Percentiles rank a stretch among this genome's conserved stretches.
These are phyloP conservation scores for Gamsiella multidivaricata DNA, from an alignment of 192 early-diverging fungal species.

Conservation along the genomic window DNA sequence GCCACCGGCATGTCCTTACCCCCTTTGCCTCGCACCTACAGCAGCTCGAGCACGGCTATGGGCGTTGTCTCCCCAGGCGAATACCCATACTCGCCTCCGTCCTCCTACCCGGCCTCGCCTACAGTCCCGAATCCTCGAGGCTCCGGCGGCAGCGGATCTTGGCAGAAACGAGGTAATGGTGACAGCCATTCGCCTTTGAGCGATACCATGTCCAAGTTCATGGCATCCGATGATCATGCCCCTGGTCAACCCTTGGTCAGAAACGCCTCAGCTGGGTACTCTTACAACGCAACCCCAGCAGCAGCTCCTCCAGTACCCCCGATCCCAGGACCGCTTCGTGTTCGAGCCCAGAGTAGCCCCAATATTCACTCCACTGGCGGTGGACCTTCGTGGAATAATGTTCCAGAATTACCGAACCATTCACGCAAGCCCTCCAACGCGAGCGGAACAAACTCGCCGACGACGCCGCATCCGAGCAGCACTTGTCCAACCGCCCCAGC, in stretches of 20 bases:
- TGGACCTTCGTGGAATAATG: conserved; percentile 31
- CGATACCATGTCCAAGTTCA: conserved; percentile 63
- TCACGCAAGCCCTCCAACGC: conserved; percentile 30
- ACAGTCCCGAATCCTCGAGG: conserved; percentile 57
- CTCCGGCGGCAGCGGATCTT: conserved; percentile 42
- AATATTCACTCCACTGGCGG: conserved; percentile 60
- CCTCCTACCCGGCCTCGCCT: conserved; percentile 68
- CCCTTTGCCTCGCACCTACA: conserved; percentile 47
- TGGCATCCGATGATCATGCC: conserved; percentile 49
- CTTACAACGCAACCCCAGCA: conserved; percentile 37
- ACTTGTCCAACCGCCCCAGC: conserved; percentile 15
- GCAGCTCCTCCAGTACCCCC: conserved; percentile 42
- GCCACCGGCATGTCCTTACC: conserved; percentile 48
- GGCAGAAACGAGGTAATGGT: conserved; percentile 56
- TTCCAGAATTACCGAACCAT: conserved; percentile 37
- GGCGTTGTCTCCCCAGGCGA: conserved; percentile 46
- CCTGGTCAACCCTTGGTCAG: conserved; percentile 37
- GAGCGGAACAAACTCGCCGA: conserved; percentile 43
- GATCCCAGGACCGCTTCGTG: conserved; percentile 53
- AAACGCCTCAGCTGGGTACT: conserved; percentile 47
- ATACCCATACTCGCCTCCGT: conserved; percentile 63
- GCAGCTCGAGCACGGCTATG: conserved; percentile 46
- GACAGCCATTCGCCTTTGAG: conserved; percentile 56
- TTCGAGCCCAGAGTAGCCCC: conserved; percentile 67
- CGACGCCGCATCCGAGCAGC: conserved; percentile 25